Base-by-base conservation (phyloP, 2,329 filamentous ascomycete genomes). In the Fusarium heterosporum region DNA sequence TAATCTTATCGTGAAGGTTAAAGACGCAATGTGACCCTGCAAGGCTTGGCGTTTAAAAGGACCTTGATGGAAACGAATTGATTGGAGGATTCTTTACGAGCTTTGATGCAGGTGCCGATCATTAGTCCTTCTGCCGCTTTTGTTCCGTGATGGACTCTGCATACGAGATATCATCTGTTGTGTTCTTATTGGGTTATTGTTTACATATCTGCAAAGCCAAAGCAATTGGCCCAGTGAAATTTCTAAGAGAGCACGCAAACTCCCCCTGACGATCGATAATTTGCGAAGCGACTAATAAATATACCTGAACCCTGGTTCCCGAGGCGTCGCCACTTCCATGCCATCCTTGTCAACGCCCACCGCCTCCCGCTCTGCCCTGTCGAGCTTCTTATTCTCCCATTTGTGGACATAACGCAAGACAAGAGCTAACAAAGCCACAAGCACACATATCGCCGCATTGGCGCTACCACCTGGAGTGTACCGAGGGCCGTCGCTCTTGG, bases 321-420 rank as follows among this genome's bases (percentile, higher is more conserved):
- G 41, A 4, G 38, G 14, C 2, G 30, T 6, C n/a, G 17, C 58
- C 29, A 46, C 22, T 1, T 32, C 50, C 1, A 9, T 68, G 5
- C 49, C 49, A 11, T 36, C 43, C 25, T 49, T 25, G 2, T 49
- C 42, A 0, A 13, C 29, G 2, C 19, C 52, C n/a, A 38, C 42
- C 0, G 43, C 50, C 25, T 75, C 75, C 6, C 62, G 66, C 62
- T 81, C 78, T 6, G 82, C 81, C 62, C 76, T 73, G 48, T 88
- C 88, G 4, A 91, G 75, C 66, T 84, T 84, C 72, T 76, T 81
- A 64, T 92, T 92, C 77, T 91, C 85, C 76, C 81, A 83, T 14
- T 80, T 80, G 19, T 91, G 78, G 22, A 90, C 75, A 8, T 79
- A 78, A 8, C 88, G 81, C 39, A 90, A 73, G 2, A 78, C 53